Base-by-base conservation (phyloP, 768 basidiomycete genomes). In the Leccinum subgranulosum region DNA sequence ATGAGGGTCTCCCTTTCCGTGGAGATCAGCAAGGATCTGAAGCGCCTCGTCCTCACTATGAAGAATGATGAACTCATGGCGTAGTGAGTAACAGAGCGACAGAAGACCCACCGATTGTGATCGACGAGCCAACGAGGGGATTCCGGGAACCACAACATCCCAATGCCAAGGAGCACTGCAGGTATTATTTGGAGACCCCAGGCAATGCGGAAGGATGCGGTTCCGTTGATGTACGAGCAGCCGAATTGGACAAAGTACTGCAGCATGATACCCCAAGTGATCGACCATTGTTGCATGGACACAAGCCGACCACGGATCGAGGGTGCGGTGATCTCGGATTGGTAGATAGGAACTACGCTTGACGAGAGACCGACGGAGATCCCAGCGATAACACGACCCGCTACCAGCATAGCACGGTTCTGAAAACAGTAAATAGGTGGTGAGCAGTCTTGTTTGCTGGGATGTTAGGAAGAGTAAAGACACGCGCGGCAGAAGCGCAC, bases 141-240 rank as follows among this genome's bases (percentile, higher is more conserved):
- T 64, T 87, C 86, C 0, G 86, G 87, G 77, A 89, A 86, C 60
- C 79, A 57, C 11, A 77, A 51, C 87, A 92, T 90, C 47, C 88
- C 87, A 8, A 81, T 23, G 49, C 81, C 82, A 27, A 91, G 79
- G 11, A 92, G 55, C 57, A 89, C 79, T 7, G 86, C 90, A 23
- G 89, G 89, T 53, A 92, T 89, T 77, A 87, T 80, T 68, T 91
- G 90, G 27, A 91, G 73, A 55, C 85, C 86, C 87, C 87, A 89
- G 10, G 88, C 89, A 61, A 91, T 86, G 25, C 88, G 84, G 81
- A 90, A 91, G 0, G 87, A 88, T 0, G 87, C 86, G 12, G 69
- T 76, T 31, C 87, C 85, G 19, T 84, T 72, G 68, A 90, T 86
- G 68, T 73, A 72, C 1, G 86, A 89, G 68, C 84, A 87, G 9